Conservation (phyloP, 2,329 filamentous ascomycete species). For the Aspergillus aculeatus region DNA sequence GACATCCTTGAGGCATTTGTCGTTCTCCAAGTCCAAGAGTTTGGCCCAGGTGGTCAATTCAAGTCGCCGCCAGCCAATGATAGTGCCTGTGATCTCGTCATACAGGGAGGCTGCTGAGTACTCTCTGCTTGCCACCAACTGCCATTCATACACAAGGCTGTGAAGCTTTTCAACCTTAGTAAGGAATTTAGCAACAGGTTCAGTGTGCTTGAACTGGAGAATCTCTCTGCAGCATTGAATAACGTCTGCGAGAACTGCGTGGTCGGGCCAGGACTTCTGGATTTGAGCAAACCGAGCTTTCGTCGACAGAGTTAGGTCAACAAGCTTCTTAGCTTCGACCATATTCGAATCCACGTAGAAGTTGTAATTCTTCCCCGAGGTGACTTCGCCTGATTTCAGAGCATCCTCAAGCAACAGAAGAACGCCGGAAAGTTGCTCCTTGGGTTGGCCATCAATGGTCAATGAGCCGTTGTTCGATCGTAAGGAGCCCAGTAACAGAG, state of each 20-base stretch:
- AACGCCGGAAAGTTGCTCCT: slow-evolving; percentile 63
- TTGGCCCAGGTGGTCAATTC: slow-evolving; percentile 91
- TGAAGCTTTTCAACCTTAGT: slow-evolving; percentile 87
- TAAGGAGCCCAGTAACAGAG: slow-evolving; percentile 35
- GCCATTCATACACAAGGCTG: slow-evolving; percentile 86
- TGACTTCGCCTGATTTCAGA: slow-evolving; percentile 49
- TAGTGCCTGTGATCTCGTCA: slow-evolving; percentile 73
- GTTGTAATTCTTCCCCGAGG: slow-evolving; percentile 62
- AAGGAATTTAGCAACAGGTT: slow-evolving; percentile 83
- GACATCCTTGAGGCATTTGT: slow-evolving; percentile 73
- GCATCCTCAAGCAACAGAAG: slow-evolving; percentile 66
- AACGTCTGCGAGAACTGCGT: slow-evolving; percentile 80
- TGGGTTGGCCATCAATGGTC: slow-evolving; percentile 36
- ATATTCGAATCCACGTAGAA: slow-evolving; percentile 86
- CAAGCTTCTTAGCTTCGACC: slow-evolving; percentile 70
- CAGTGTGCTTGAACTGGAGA: slow-evolving; percentile 71
- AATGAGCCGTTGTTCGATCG: slow-evolving; percentile 26
- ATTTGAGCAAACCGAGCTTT: slow-evolving; percentile 72
- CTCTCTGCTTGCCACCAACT: slow-evolving; percentile 81
- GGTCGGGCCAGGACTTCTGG: slow-evolving; percentile 61
- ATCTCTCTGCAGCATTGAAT: slow-evolving; percentile 71
- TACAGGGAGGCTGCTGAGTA: slow-evolving; percentile 70
- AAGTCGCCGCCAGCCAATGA: slow-evolving; percentile 85
- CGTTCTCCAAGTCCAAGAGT: slow-evolving; percentile 78
- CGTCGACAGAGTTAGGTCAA: slow-evolving; percentile 66